Base-by-base conservation (phyloP, 2,329 filamentous ascomycete genomes). In the Aspergillus awamori region DNA sequence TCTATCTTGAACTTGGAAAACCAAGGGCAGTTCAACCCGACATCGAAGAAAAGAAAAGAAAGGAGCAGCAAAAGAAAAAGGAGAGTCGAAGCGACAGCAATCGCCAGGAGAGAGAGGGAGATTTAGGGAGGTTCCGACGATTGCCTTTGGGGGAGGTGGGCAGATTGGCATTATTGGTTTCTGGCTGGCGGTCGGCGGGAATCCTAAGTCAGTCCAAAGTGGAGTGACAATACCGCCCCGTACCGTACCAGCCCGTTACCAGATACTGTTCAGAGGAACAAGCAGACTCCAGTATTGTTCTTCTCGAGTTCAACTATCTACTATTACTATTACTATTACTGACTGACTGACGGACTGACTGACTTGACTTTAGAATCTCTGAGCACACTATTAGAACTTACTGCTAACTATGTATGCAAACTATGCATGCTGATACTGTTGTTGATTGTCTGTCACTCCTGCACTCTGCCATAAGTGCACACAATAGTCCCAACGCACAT, bases 201-300 rank as follows among this genome's bases (percentile, higher is more conserved):
- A 15, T 22, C 41, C 41, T 10, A 45, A 15, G 36, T 36, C 33
- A 36, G 33, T 36, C 33, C 33, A 36, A 36, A 36, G 52, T 54
- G 53, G 53, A 55, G 22, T 55, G 52, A 53, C 52, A 26, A 30
- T 55, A 55, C 53, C 53, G 33, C 38, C 36, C 33, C 53, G 53
- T 55, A 55, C 17, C 24, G 17, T 55, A 55, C 53, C 53, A 8
- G 24, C 53, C 38, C 53, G 38, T 26, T 55, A 45, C 53, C 17
- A 41, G n/a, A n/a, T 54, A 36, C 33, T 13, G 33, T 36, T 5
- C 33, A 13, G 20, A 20, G 20, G 20, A 20, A 20, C 20, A 20
- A 20, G 20, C 20, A 20, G 33, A 30, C 33, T 36, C 11, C 4
- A 13, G 33, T 30, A 33, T 33, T 33, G 13, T 13, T 5, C 11